A percentile compares a stretch with the other conserved stretches of the same genome.
phyloP scores from a whole-genome alignment of 2,329 filamentous ascomycete genomes.

The Penicillium rolfsii region DNA sequence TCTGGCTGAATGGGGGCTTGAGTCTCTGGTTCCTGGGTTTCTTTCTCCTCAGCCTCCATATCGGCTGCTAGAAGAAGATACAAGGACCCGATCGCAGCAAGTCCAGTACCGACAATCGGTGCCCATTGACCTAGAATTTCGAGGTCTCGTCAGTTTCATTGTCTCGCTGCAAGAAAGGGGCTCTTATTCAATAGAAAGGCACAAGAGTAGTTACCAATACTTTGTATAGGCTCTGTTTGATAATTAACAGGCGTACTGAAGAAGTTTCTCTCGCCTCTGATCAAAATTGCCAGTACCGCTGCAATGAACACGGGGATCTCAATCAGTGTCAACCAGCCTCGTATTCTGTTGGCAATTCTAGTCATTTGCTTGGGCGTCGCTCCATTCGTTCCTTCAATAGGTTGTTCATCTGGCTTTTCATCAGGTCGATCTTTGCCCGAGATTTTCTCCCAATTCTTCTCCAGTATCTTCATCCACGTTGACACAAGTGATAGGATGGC shows the following conservation, averaged over 20 bases:
- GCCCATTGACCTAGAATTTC: constrained; percentile 38
- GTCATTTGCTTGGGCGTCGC: constrained; percentile 57
- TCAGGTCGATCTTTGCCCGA: constrained; percentile 39
- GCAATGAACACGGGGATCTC: constrained; percentile 63
- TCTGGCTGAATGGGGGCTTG: neutral
- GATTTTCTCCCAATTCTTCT: constrained; percentile 61
- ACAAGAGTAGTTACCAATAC: constrained; percentile 55
- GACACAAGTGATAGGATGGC: constrained; percentile 64
- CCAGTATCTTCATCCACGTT: constrained; percentile 67
- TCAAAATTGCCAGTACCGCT: constrained; percentile 53
- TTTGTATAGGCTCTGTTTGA: constrained; percentile 65
- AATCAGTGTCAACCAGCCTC: constrained; percentile 46
- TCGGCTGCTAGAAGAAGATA: constrained; percentile 55
- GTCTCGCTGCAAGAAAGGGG: neutral
- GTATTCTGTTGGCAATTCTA: constrained; percentile 42
- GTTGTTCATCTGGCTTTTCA: constrained; percentile 41
- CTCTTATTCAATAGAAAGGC: neutral
- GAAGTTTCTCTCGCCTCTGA: constrained; percentile 67
- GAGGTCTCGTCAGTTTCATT: neutral
- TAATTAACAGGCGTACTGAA: constrained; percentile 60
- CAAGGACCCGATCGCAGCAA: constrained; percentile 63
- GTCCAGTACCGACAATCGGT: constrained; percentile 55
- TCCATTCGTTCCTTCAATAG: constrained; percentile 59
- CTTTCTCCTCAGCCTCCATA: constrained; percentile 31
- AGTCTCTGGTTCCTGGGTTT: constrained; percentile 13